Evolutionary conservation across 345 rosid species (phyloP), one percentile per base, ranked within the genome.

Genomic region (Euphorbia pulcherrima): DNA sequence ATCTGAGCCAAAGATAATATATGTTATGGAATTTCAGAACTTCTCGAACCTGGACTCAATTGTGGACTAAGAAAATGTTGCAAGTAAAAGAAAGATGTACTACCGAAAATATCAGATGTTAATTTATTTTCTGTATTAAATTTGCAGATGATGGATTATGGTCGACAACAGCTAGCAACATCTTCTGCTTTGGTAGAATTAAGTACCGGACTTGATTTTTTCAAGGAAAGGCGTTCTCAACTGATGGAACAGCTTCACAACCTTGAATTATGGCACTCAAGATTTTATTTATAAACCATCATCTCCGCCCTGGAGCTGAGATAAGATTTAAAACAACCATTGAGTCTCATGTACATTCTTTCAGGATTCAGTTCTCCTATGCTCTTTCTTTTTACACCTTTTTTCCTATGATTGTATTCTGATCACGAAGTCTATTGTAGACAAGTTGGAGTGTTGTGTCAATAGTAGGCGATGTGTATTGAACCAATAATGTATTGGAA

Each of bases 141-240:
- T n/a, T n/a, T n/a, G n/a, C n/a, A n/a, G n/a, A n/a, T n/a, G 68
- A 79, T 76, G 70, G 99, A 94, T 51, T 87, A 84, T 75, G 81
- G 89, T n/a, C 85, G 92, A 77, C 95, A 89, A 72, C 95, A 86
- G 9, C 69, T 92, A 26, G 80, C 87, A 23, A 87, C 96, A 40
- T 86, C 99, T 68, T 88, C 97, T 29, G 94, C 99, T 50, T 69
- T 94, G 72, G 95, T 91, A 68, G 96, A 94, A 82, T 76, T 94
- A 80, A 94, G 97, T 26, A 83, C 89, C 6, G 91, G 97, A n/a
- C 97, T 94, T 16, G 99, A 94, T 79, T 94, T 89, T 80, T 94
- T 94, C 90, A 91, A 94, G 84, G 97, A 94, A 83, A 85, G 95
- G 76, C 94, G 99, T 48, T 89, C 99, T 24, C 97, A 94, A 78